Percentiles rank a stretch among this genome's conserved stretches.
Conservation (phyloP, 1,284 basidiomycete genomes). For the Singerocomus rubriflavus region DNA sequence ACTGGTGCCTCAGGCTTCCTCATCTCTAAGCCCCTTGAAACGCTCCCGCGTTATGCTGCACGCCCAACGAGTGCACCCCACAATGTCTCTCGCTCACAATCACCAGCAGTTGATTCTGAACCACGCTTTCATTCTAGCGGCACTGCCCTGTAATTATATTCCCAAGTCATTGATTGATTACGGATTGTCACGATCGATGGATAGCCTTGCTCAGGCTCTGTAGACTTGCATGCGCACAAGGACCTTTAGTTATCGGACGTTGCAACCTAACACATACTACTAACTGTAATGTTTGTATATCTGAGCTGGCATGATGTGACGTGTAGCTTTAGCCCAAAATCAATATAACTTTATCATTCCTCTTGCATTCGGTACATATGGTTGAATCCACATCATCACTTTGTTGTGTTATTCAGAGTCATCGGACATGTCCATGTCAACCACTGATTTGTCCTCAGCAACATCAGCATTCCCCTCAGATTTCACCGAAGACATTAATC, state of each 20-base stretch:
- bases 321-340: slow-evolving; percentile 26
- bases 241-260: slow-evolving; percentile 15
- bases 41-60: slow-evolving; percentile 51
- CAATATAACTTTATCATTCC: slow-evolving; percentile 7
- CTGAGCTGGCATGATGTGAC: slow-evolving; percentile 18
- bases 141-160: slow-evolving; percentile 27
- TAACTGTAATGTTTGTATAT: slow-evolving; percentile 23
- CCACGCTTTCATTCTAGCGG: slow-evolving; percentile 30
- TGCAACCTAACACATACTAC: slow-evolving; percentile 1
- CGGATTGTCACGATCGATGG: slow-evolving; percentile 18
- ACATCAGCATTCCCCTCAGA: background rate
- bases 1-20: slow-evolving; percentile 38
- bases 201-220: slow-evolving; percentile 9
- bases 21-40: slow-evolving; percentile 54
- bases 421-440: slow-evolving; percentile 33
- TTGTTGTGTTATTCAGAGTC: slow-evolving; percentile 19
- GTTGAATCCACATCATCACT: background rate
- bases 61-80: slow-evolving; percentile 30
- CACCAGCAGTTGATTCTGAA: slow-evolving; percentile 17
- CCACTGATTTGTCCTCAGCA: slow-evolving; percentile 9
- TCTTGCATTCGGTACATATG: background rate
- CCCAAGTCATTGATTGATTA: slow-evolving; percentile 23
- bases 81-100: slow-evolving; percentile 20
- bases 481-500: background rate
- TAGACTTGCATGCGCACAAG: slow-evolving; percentile 14